Conservation (phyloP, 1,284 basidiomycete species). For the Chalciporus sp. region DNA sequence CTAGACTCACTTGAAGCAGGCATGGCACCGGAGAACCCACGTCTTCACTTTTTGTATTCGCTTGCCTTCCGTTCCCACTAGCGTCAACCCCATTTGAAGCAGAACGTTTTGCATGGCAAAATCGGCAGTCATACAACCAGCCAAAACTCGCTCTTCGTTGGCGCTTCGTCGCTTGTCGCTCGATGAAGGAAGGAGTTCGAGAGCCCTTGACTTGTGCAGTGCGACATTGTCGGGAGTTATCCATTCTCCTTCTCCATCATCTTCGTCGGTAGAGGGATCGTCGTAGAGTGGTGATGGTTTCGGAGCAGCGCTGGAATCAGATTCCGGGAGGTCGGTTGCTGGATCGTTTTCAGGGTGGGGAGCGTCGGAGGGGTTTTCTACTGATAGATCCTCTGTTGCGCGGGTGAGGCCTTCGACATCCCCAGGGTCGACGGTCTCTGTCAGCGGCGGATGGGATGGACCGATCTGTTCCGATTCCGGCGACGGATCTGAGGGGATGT, state of each 20-base stretch:
- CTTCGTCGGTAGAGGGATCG: conserved; percentile 67
- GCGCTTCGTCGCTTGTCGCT: conserved; percentile 42
- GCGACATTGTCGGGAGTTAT: conserved; percentile 92
- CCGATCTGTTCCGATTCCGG: conserved; percentile 1
- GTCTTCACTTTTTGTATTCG: conserved; percentile 91
- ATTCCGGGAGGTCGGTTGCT: conserved; percentile 6
- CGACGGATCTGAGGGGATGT: background rate
- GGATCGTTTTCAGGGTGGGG: background rate
- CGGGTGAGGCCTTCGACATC: conserved; percentile 14
- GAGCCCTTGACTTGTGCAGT: conserved; percentile 86
- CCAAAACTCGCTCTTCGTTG: conserved; percentile 52
- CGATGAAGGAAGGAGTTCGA: conserved; percentile 72
- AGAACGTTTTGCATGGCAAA: conserved; percentile 99
- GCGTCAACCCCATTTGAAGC: conserved; percentile 90
- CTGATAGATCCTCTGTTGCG: conserved; percentile 12
- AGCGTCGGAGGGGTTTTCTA: conserved; percentile 6
- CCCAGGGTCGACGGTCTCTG: background rate
- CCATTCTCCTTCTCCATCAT: conserved; percentile 94
- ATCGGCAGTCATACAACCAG: conserved; percentile 96
- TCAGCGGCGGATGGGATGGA: conserved; percentile 1
- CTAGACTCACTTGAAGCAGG: conserved; percentile 93
- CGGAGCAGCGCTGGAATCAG: conserved; percentile 7
- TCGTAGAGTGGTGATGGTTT: conserved; percentile 52
- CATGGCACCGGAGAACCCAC: conserved; percentile 97
- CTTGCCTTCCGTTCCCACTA: conserved; percentile 92